Percentiles rank a stretch among this genome's conserved stretches.
These are phyloP conservation scores for Penicillium canariense DNA, from an alignment of 495 filamentous ascomycete species.

Conservation along the genomic window DNA sequence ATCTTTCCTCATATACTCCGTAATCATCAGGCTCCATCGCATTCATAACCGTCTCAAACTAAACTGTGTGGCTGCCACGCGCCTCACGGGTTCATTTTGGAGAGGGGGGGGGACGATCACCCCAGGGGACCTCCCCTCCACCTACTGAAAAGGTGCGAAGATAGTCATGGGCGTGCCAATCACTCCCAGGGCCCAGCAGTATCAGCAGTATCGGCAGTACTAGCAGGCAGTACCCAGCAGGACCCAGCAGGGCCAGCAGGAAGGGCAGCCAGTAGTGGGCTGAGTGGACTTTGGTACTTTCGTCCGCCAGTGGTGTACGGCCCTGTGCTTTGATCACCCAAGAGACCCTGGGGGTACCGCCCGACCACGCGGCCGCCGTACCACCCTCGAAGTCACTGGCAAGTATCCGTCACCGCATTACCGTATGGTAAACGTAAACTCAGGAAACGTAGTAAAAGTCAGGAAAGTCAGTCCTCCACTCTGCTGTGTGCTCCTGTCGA, in stretches of 20 bases:
- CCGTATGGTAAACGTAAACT: no score
- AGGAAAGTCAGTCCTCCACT: neutral
- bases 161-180: constrained; percentile 16
- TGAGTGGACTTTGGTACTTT: neutral
- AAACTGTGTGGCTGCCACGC: constrained; percentile 19
- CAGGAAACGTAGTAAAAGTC: no score
- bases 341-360: no score
- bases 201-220: no score
- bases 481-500: neutral
- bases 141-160: constrained; percentile 26
- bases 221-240: no score
- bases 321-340: no score
- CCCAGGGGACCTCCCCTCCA: constrained; percentile 24
- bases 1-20: neutral
- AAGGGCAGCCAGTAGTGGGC: neutral
- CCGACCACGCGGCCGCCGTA: no score
- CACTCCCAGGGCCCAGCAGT: neutral
- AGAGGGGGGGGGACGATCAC: constrained; percentile 20
- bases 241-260: no score
- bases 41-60: constrained; percentile 1
- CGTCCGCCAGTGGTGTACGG: no score
- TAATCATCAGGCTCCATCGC: neutral
- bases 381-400: neutral
- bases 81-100: constrained; percentile 15
- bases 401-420: neutral